Percentiles rank a stretch among this genome's conserved stretches.
phyloP scores from a whole-genome alignment of 2,329 filamentous ascomycete species.

The Cladophialophora carrionii region DNA sequence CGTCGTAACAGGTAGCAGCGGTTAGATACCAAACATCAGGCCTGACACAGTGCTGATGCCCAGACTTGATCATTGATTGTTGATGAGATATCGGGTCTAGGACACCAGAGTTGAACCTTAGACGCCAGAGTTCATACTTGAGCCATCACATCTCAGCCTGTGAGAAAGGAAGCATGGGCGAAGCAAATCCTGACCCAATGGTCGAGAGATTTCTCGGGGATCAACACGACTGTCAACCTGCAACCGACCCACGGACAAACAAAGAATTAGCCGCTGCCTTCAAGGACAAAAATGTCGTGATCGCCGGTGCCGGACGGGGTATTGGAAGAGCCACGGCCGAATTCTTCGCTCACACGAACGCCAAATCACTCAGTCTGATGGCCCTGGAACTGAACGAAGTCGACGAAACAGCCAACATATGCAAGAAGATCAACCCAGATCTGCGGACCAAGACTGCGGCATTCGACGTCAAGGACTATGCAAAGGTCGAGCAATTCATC shows the following conservation, averaged over 20 bases:
- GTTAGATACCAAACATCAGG: background rate
- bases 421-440: slow-evolving; percentile 28
- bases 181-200: slow-evolving; percentile 14
- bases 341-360: slow-evolving; percentile 46
- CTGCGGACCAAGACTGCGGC: slow-evolving; percentile 27
- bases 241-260: slow-evolving; percentile 30
- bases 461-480: slow-evolving; percentile 47
- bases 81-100: too few species aligned
- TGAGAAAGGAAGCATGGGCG: background rate
- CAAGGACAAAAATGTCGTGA: slow-evolving; percentile 51
- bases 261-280: slow-evolving; percentile 26
- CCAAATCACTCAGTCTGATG: slow-evolving; percentile 31
- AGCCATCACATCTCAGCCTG: slow-evolving; percentile 3
- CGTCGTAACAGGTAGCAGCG: background rate
- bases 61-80: background rate
- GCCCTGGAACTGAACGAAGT: slow-evolving; percentile 31
- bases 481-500: slow-evolving; percentile 44
- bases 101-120: background rate
- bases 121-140: background rate
- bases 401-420: slow-evolving; percentile 30
- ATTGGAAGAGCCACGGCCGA: slow-evolving; percentile 59
- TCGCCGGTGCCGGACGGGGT: slow-evolving; percentile 61
- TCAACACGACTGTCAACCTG: slow-evolving; percentile 32
- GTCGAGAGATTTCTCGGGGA: slow-evolving; percentile 31
- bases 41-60: background rate